Conservation (phyloP, 805 yeast species). For the Barnettozyma botsteinii region DNA sequence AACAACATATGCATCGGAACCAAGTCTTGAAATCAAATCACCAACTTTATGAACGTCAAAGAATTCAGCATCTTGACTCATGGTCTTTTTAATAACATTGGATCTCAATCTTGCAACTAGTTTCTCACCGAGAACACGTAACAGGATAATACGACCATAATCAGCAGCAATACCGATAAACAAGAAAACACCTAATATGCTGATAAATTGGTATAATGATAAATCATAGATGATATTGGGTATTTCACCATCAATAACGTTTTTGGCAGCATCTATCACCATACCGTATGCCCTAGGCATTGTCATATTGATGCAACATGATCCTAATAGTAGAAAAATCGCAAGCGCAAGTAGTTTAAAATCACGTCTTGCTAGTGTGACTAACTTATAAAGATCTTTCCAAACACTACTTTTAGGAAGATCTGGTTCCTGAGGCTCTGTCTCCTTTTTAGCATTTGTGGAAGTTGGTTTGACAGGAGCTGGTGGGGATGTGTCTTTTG, state of each 20-base stretch:
- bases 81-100: slow-evolving; percentile 66
- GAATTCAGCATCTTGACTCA: slow-evolving; percentile 87
- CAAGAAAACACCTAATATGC: slow-evolving; percentile 37
- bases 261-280: slow-evolving; percentile 44
- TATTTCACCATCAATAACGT: slow-evolving; percentile 26
- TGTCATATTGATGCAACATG: slow-evolving; percentile 46
- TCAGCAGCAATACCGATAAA: slow-evolving; percentile 65
- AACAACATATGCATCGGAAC: slow-evolving; percentile 86
- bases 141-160: slow-evolving; percentile 63
- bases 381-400: slow-evolving; percentile 32
- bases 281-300: slow-evolving; percentile 53
- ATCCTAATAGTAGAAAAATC: slow-evolving; percentile 37
- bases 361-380: slow-evolving; percentile 40
- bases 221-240: slow-evolving; percentile 44
- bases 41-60: slow-evolving; percentile 94
- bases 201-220: slow-evolving; percentile 54
- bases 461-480: not conserved
- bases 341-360: slow-evolving; percentile 39
- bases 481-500: not conserved
- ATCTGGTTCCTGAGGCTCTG: not conserved
- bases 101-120: slow-evolving; percentile 80
- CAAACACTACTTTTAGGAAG: slow-evolving; percentile 8
- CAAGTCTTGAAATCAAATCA: slow-evolving; percentile 82
- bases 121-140: slow-evolving; percentile 78
- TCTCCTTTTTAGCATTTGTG: not conserved